Base-by-base conservation (phyloP, 164 flowering plant species). In the Vitis cinerea region DNA sequence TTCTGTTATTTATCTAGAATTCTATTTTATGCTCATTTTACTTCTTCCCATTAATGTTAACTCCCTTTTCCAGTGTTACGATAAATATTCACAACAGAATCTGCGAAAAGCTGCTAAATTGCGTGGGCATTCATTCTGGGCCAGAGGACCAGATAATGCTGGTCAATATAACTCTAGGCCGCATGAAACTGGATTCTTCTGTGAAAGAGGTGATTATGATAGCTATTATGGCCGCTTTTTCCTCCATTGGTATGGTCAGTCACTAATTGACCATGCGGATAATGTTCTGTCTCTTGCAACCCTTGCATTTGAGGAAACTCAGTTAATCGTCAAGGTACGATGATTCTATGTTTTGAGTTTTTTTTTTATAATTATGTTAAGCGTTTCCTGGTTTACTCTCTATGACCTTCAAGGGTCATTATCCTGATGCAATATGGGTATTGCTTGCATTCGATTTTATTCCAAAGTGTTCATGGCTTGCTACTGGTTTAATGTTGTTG, bases 121-220 rank as follows among this genome's bases (percentile, higher is more conserved):
- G 74, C 92, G 93, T 67, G 97, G 93, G 47, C 96, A 89, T 75
- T 75, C 89, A 13, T 83, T 89, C 73, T 94, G 97, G 98, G 97
- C 89, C 1, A 83, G 87, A 74, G 94, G 88, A 59, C 97, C 98
- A 44, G 97, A 92, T 70, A 94, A 89, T 83, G 86, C 97, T 67
- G 97, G 97, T 71, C 88, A 89, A 19, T 94, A 92, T 72, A 90
- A 90, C 81, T 94, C 97, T 30, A 79, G 78, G 77, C 97, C 98
- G 3, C 86, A 88, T 73, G 97, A 94, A 77, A 90, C 97, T 63
- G 92, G 90, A 10, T 94, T 94, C 76, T 94, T 92, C 71, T 87
- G 91, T 79, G 97, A 94, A 59, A 85, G 93, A 61, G 97, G 98
- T 74, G 97, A 92, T 74, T 94, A 92, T 82, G 97, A 92, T 72